Percentiles rank a stretch among this genome's conserved stretches.
Evolutionary conservation across 768 basidiomycete genomes (phyloP).

Genomic region (Leucocoprinus sp.): DNA sequence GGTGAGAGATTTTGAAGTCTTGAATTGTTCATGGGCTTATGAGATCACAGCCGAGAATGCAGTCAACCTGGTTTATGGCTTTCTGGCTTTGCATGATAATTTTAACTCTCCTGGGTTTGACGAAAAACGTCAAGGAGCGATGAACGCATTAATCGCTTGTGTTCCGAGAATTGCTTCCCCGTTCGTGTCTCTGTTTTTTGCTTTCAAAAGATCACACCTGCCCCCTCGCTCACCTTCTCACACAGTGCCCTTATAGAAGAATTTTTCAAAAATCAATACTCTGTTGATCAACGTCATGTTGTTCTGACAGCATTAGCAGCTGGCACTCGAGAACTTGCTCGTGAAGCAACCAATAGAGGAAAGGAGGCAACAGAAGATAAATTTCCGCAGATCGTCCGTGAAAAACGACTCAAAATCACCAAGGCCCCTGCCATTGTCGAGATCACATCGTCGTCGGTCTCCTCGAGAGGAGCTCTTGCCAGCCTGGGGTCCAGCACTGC

Average conservation of each 20-base stretch:
- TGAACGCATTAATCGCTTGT: conserved; percentile 76
- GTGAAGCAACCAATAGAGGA: conserved; percentile 52
- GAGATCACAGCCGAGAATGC: conserved; percentile 74
- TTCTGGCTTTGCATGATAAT: conserved; percentile 73
- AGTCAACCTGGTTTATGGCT: conserved; percentile 64
- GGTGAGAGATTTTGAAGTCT: conserved; percentile 44
- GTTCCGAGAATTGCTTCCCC: conserved; percentile 71
- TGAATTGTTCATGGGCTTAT: no score
- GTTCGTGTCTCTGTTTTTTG: conserved; percentile 42
- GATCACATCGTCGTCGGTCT: conserved; percentile 15
- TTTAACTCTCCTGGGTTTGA: conserved; percentile 80
- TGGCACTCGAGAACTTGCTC: conserved; percentile 76
- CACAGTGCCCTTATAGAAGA: conserved; percentile 78
- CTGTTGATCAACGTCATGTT: conserved; percentile 73
- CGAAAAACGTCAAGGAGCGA: conserved; percentile 60
- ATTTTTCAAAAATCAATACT: conserved; percentile 92
- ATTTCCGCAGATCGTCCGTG: conserved; percentile 57
- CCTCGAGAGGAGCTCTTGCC: neutral
- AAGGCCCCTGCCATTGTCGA: conserved; percentile 40
- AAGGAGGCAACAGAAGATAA: conserved; percentile 43
- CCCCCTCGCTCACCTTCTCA: neutral
- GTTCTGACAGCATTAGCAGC: conserved; percentile 83
- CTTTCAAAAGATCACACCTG: no score
- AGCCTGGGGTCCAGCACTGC: neutral
- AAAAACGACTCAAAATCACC: conserved; percentile 64